phyloP scores from a whole-genome alignment of 352 stramenopile species.

The Pythium periplocum region DNA sequence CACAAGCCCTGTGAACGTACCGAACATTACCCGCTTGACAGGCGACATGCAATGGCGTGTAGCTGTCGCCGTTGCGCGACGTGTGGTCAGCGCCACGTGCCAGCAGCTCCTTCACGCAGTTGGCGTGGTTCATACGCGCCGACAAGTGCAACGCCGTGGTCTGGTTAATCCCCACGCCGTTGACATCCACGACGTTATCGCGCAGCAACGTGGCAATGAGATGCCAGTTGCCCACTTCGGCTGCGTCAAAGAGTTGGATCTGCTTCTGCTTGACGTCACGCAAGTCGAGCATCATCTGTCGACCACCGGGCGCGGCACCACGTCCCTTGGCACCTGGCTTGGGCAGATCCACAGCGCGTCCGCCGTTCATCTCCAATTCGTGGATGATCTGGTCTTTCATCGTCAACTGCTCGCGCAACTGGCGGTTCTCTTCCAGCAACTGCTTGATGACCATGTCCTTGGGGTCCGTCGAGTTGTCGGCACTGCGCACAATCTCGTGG shows the following conservation, averaged over 20 bases:
- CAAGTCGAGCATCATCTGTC: conserved; percentile 77
- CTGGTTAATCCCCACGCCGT: conserved; percentile 84
- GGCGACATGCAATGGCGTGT: conserved; percentile 75
- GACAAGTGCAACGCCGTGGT: conserved; percentile 76
- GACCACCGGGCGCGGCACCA: conserved; percentile 32
- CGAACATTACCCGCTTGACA: conserved; percentile 61
- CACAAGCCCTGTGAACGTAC: conserved; percentile 18
- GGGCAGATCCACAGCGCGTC: conserved; percentile 15
- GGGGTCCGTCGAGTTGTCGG: conserved; percentile 72
- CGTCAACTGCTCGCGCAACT: conserved; percentile 69
- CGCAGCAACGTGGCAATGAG: conserved; percentile 72
- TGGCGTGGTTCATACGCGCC: conserved; percentile 68
- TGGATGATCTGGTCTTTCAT: conserved; percentile 84
- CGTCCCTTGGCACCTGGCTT: conserved; percentile 32
- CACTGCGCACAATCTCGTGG: conserved; percentile 79
- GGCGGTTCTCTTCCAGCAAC: conserved; percentile 74
- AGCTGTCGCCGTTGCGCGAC: conserved; percentile 71
- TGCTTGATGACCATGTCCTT: conserved; percentile 88
- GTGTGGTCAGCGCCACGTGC: conserved; percentile 59
- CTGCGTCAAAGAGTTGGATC: conserved; percentile 83
- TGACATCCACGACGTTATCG: conserved; percentile 85
- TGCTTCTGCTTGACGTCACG: conserved; percentile 87
- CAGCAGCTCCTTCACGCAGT: conserved; percentile 70
- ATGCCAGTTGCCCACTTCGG: conserved; percentile 80
- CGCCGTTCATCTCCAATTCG: conserved; percentile 72